Evolutionary conservation across 1,284 basidiomycete species (phyloP).

Genomic region (Ganoderma multipileum): DNA sequence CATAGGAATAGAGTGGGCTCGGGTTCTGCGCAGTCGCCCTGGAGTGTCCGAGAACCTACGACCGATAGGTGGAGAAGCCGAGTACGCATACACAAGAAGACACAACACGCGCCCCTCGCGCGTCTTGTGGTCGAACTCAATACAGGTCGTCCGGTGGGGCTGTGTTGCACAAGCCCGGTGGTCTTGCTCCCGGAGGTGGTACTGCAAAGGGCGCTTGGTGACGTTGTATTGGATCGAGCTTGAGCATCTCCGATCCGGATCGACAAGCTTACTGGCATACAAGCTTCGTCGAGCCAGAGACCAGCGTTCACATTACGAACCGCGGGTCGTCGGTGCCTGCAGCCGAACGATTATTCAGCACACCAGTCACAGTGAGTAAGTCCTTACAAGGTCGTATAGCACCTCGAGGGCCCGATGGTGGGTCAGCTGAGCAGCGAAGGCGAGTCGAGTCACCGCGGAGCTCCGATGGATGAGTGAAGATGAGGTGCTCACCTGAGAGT

Average conservation of each 20-base stretch:
- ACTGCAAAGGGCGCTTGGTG: neutral
- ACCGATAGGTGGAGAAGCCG: neutral
- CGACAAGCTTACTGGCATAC: neutral
- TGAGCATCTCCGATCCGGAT: neutral
- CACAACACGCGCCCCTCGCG: neutral
- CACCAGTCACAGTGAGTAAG: neutral
- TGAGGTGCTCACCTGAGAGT: neutral
- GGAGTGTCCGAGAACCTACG: constrained; percentile 1
- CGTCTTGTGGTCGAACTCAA: neutral
- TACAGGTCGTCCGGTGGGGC: neutral
- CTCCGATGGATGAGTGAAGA: neutral
- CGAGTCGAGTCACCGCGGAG: constrained; percentile 5
- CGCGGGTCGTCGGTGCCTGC: neutral
- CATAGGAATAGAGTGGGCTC: neutral
- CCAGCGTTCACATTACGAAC: neutral
- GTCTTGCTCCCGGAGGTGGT: constrained; percentile 1
- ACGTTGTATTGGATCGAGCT: neutral
- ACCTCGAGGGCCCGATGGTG: neutral
- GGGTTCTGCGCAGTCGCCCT: neutral
- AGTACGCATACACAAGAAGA: neutral
- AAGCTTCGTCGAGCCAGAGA: neutral
- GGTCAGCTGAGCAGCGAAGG: neutral
- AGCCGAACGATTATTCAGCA: neutral
- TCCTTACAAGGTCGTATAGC: neutral
- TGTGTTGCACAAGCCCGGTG: neutral